phyloP scores from a whole-genome alignment of 2,329 filamentous ascomycete genomes.

The Fusarium mangiferae region DNA sequence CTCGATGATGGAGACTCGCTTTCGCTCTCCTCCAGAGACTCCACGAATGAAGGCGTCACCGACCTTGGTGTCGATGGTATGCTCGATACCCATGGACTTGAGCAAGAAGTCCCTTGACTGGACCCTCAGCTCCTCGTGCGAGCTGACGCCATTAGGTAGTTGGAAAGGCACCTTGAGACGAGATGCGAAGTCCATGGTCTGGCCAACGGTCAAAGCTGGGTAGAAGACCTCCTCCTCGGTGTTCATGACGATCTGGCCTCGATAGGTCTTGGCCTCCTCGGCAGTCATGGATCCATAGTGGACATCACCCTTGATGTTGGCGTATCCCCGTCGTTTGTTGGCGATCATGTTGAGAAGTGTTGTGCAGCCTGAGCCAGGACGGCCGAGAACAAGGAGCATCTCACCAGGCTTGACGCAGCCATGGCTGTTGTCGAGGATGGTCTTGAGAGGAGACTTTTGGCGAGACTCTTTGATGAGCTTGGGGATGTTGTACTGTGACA shows the following conservation, averaged over 20 bases:
- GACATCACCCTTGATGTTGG: slow-evolving; percentile 67
- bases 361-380: slow-evolving; percentile 76
- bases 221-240: slow-evolving; percentile 75
- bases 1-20: slow-evolving; percentile 76
- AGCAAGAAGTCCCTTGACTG: slow-evolving; percentile 66
- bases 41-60: slow-evolving; percentile 74
- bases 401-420: slow-evolving; percentile 78
- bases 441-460: slow-evolving; percentile 68
- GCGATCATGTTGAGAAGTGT: slow-evolving; percentile 76
- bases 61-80: slow-evolving; percentile 73
- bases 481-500: slow-evolving; percentile 67
- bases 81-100: slow-evolving; percentile 65
- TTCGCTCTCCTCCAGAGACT: slow-evolving; percentile 75
- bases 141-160: slow-evolving; percentile 56
- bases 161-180: slow-evolving; percentile 65
- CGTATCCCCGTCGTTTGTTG: slow-evolving; percentile 70
- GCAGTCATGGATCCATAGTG: slow-evolving; percentile 63
- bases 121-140: slow-evolving; percentile 56
- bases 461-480: slow-evolving; percentile 63
- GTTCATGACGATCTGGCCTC: slow-evolving; percentile 73
- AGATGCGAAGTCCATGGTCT: slow-evolving; percentile 77
- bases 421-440: slow-evolving; percentile 72
- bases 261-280: slow-evolving; percentile 60
- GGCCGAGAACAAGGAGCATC: slow-evolving; percentile 76
- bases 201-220: slow-evolving; percentile 74